Conservation (phyloP, 768 basidiomycete species). For the Leucocoprinus leucothites region DNA sequence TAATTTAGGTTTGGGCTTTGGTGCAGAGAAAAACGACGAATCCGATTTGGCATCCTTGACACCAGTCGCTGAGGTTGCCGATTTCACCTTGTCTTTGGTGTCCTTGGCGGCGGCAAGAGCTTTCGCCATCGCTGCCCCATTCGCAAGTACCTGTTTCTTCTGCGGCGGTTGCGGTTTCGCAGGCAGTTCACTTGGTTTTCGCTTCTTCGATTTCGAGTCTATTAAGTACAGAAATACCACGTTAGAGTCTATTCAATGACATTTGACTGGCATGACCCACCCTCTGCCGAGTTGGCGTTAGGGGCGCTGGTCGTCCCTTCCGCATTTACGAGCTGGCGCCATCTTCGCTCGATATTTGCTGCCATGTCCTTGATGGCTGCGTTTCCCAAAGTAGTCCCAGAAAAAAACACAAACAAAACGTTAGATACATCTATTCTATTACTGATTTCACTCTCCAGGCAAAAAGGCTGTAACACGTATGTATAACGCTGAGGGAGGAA, state of each 20-base stretch:
- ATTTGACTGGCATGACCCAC: slow-evolving; percentile 65
- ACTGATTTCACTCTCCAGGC: slow-evolving; percentile 31
- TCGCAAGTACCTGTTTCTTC: slow-evolving; percentile 64
- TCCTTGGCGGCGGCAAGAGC: slow-evolving; percentile 54
- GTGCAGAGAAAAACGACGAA: slow-evolving; percentile 85
- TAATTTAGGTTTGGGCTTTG: slow-evolving; percentile 79
- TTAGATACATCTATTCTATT: slow-evolving; percentile 68
- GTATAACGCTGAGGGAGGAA: slow-evolving; percentile 18
- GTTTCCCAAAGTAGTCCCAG: slow-evolving; percentile 27
- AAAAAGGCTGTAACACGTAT: slow-evolving; percentile 12
- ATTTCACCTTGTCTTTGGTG: slow-evolving; percentile 33
- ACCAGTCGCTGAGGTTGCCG: slow-evolving; percentile 24
- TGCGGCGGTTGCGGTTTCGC: slow-evolving; percentile 49
- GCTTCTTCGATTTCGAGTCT: slow-evolving; percentile 70
- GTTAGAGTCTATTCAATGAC: slow-evolving; percentile 16
- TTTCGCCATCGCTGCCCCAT: slow-evolving; percentile 33
- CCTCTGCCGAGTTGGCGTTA: slow-evolving; percentile 55
- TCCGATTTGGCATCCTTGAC: slow-evolving; percentile 82
- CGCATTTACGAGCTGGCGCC: slow-evolving; percentile 61
- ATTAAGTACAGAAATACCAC: slow-evolving; percentile 18
- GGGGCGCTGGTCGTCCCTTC: slow-evolving; percentile 36
- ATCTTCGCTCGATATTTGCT: slow-evolving; percentile 80
- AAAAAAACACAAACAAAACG: slow-evolving; percentile 43
- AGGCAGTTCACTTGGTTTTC: slow-evolving; percentile 61
- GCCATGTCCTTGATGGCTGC: slow-evolving; percentile 94